phyloP scores from a whole-genome alignment of 441 rosid genomes.

The Adansonia rubrostipa region DNA sequence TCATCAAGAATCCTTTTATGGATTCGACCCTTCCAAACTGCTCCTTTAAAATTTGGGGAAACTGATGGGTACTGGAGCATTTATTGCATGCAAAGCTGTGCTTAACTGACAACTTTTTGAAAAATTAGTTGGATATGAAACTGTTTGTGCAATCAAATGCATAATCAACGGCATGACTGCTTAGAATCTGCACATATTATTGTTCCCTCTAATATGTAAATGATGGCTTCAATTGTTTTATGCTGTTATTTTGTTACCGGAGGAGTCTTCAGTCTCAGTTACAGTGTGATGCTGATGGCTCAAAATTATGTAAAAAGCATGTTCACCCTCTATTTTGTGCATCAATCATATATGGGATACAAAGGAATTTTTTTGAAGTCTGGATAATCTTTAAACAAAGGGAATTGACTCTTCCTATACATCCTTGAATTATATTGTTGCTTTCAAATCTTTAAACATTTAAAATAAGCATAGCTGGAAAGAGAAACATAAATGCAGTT shows the following conservation, averaged over 20 bases:
- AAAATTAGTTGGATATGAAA: neutral
- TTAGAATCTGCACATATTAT: neutral
- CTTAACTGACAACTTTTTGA: neutral
- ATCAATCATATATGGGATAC: neutral
- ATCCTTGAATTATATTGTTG: constrained; percentile 1
- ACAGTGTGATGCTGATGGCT: neutral
- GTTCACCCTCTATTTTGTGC: neutral
- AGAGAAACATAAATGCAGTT: neutral
- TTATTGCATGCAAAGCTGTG: neutral
- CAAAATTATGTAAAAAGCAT: neutral
- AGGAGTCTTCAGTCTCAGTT: neutral
- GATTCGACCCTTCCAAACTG: neutral
- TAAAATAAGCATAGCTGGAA: neutral
- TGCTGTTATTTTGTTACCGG: neutral
- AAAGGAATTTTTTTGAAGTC: neutral
- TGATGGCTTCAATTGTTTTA: neutral
- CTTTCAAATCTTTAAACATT: neutral
- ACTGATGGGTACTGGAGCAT: neutral
- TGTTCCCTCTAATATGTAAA: neutral
- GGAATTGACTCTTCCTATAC: neutral
- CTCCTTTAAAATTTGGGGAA: neutral
- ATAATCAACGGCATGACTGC: neutral
- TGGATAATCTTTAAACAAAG: neutral
- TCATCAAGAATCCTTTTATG: neutral
- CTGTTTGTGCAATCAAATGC: neutral